Conservation (phyloP, 495 filamentous ascomycete species). For the Paragyromitra xinjiangensis region DNA sequence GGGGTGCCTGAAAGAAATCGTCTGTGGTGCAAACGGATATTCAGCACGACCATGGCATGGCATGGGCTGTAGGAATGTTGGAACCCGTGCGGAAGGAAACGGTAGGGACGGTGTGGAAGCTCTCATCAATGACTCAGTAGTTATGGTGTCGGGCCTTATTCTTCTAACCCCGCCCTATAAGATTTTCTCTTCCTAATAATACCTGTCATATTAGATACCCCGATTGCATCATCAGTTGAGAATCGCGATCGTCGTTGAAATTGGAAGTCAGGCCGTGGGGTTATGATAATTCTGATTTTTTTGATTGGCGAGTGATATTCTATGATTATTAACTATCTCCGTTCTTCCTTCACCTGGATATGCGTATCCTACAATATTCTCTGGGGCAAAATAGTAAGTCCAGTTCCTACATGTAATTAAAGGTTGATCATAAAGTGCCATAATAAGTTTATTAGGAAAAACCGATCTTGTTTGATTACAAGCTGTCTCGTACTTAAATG, state of each 20-base stretch:
- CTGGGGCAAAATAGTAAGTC: background rate
- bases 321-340: background rate
- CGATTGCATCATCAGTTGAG: background rate
- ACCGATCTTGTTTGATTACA: too few species aligned
- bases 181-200: background rate
- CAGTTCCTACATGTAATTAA: background rate
- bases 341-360: too few species aligned
- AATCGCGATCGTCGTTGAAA: background rate
- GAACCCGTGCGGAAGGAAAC: background rate
- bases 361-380: too few species aligned
- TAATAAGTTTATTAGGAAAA: too few species aligned
- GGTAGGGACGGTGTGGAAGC: background rate
- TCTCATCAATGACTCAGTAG: background rate
- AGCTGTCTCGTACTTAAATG: background rate
- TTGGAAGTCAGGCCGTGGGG: background rate
- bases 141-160: background rate
- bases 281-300: too few species aligned
- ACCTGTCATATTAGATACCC: constrained; percentile 3
- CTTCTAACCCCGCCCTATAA: background rate
- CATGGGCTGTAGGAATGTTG: background rate
- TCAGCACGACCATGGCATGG: background rate
- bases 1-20: background rate
- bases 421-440: too few species aligned
- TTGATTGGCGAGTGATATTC: constrained; percentile 24
- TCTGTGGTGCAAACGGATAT: background rate